Evolutionary conservation across 768 basidiomycete genomes (phyloP), one percentile per base, ranked within the genome.

Genomic region (Zangia roseola): DNA sequence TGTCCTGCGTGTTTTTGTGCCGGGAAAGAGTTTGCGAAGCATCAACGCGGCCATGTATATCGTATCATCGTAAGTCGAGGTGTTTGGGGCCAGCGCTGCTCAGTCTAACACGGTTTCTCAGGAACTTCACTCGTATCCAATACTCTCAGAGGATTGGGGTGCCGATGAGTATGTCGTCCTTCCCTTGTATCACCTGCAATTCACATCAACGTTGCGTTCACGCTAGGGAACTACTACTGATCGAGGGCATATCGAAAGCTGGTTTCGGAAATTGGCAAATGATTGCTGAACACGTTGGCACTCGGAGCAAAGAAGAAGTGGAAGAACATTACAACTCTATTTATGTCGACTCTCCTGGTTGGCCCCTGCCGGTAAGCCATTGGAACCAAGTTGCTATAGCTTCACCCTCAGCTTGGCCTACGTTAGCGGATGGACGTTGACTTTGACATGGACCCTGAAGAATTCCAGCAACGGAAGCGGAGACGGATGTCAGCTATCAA

Each of bases 181-280:
- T 40, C 36, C 35, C 26, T 24, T 3, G 31, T 49, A 36, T 31
- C 43, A 19, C 33, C 25, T 31, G 17, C 19, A 34, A 28, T 37
- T 40, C 42, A 33, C 35, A 10, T 46, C 42, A 43, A 55, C 51
- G 7, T 41, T 21, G 56, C 23, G 24, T 40, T 28, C 12, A n/a
- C 19, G 6, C 20, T 57, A 94, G 92, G 71, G 95, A 99, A 65
- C 76, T 98, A 2, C 73, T 95, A 7, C 74, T 99, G 16, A 73
- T 97, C 38, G 92, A 94, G 46, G 97, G 94, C 25, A 83, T 94
- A 26, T 80, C 89, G 7, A 77, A 81, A 21, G 88, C 91, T 61
- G 95, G 95, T 1, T 69, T 98, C 28, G 95, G 95, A 4, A 98
- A 97, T 64, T 99, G 95, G 95, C 86, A 87, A 63, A 94, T 94